Evolutionary conservation across 352 stramenopile species (phyloP).

Genomic region (Phytophthora multivora): DNA sequence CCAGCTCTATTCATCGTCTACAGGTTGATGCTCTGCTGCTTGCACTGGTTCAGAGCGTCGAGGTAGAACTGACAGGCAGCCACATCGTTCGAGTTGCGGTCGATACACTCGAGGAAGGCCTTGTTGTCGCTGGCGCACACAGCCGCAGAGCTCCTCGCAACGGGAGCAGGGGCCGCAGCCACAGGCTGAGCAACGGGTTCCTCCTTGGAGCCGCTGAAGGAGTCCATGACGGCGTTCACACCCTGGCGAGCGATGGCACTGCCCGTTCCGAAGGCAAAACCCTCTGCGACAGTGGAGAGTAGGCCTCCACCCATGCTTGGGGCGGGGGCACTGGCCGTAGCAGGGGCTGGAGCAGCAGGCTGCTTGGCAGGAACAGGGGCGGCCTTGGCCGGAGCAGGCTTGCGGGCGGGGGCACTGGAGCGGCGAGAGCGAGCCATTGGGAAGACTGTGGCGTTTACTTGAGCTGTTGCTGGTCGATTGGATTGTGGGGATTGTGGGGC

Average conservation of each 20-base stretch:
- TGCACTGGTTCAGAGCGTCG: conserved; percentile 83
- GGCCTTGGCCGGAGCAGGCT: conserved; percentile 41
- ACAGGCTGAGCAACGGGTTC: conserved; percentile 33
- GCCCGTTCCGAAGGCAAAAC: conserved; percentile 97
- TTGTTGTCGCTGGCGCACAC: conserved; percentile 71
- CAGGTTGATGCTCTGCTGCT: conserved; percentile 71
- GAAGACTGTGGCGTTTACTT: not conserved
- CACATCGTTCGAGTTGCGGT: conserved; percentile 79
- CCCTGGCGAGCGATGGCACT: conserved; percentile 94
- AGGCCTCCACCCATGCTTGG: conserved; percentile 92
- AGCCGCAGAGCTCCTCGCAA: conserved; percentile 16
- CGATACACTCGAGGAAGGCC: conserved; percentile 81
- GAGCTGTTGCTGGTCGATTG: conserved; percentile 27
- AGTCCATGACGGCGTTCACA: conserved; percentile 69
- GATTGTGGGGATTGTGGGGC: conserved; percentile 31
- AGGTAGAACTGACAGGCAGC: conserved; percentile 87
- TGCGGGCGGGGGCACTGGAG: conserved; percentile 53
- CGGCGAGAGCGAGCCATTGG: conserved; percentile 74
- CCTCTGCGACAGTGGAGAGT: conserved; percentile 94
- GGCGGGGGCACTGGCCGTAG: conserved; percentile 27
- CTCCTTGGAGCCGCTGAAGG: conserved; percentile 63
- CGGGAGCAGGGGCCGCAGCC: conserved; percentile 13
- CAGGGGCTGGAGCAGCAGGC: conserved; percentile 33
- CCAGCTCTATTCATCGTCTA: conserved; percentile 27
- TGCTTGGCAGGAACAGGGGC: conserved; percentile 43